These are phyloP conservation scores for Brassica nigra DNA, from an alignment of 345 rosid species.

Conservation along the genomic window DNA sequence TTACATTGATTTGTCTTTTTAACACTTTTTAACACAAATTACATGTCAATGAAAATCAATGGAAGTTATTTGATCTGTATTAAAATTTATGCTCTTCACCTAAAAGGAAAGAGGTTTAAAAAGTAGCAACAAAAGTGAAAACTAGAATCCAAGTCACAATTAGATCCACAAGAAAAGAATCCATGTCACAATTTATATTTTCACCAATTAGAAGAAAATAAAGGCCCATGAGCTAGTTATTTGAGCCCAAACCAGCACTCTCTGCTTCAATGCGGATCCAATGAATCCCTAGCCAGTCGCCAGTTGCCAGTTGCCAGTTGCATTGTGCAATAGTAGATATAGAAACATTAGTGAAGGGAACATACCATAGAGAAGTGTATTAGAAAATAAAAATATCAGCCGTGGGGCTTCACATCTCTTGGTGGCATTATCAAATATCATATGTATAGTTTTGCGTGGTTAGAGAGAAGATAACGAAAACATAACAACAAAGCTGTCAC, in stretches of 20 bases:
- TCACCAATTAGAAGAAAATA: not conserved
- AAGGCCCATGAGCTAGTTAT: constrained; percentile 10
- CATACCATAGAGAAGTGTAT: not conserved
- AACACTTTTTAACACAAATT: not conserved
- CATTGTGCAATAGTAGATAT: not conserved
- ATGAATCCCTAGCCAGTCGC: not conserved
- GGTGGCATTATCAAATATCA: constrained; percentile 32
- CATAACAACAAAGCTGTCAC: constrained; percentile 40
- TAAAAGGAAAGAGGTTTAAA: not conserved
- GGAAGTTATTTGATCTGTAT: not conserved
- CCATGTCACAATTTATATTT: no score
- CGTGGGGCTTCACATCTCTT: constrained; percentile 28
- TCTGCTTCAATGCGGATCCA: not conserved
- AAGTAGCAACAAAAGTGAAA: not conserved
- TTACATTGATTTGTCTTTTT: not conserved
- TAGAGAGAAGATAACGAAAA: constrained; percentile 34
- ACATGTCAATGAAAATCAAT: not conserved
- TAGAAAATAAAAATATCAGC: constrained; percentile 15
- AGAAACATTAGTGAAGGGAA: not conserved
- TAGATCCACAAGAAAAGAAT: no score
- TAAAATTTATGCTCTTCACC: not conserved
- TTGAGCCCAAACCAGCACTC: not conserved
- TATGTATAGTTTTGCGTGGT: constrained; percentile 10
- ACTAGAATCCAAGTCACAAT: constrained; percentile 4
- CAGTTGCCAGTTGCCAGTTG: not conserved